A percentile compares a stretch with the other conserved stretches of the same genome.
These are phyloP conservation scores for Candida caryicola DNA, from an alignment of 805 yeast genomes.

Conservation along the genomic window DNA sequence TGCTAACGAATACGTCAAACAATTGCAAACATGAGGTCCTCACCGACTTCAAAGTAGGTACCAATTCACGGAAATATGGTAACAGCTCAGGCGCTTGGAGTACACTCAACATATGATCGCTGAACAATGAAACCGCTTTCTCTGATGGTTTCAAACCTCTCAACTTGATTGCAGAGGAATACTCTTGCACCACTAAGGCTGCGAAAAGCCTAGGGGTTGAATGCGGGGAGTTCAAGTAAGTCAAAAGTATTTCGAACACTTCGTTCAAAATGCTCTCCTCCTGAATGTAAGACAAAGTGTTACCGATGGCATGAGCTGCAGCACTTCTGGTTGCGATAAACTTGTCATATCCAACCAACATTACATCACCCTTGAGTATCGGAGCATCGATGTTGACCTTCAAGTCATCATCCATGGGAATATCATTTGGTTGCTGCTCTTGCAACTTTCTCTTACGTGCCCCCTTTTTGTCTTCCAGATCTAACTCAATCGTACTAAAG, in stretches of 20 bases:
- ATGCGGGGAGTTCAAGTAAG: constrained; percentile 56
- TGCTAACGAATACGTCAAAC: constrained; percentile 71
- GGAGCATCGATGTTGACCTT: constrained; percentile 91
- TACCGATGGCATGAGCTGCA: constrained; percentile 76
- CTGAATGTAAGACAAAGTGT: constrained; percentile 50
- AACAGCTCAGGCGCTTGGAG: constrained; percentile 43
- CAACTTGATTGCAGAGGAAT: constrained; percentile 36
- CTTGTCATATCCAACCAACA: constrained; percentile 72
- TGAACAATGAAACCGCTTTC: constrained; percentile 19
- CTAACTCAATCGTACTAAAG: constrained; percentile 22
- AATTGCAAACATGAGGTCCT: constrained; percentile 85
- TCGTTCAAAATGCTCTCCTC: constrained; percentile 36
- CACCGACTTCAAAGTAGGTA: constrained; percentile 79
- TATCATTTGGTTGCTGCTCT: constrained; percentile 20
- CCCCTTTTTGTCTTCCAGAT: constrained; percentile 35
- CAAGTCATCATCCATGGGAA: constrained; percentile 55
- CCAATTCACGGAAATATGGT: constrained; percentile 75
- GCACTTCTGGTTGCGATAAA: constrained; percentile 72
- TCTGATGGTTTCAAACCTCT: constrained; percentile 15
- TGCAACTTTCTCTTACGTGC: constrained; percentile 47
- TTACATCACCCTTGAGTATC: constrained; percentile 85
- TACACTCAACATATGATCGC: constrained; percentile 28
- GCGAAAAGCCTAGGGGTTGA: constrained; percentile 78
- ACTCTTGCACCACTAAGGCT: constrained; percentile 71
- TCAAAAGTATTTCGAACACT: constrained; percentile 36